Conservation (phyloP, 2,329 filamentous ascomycete genomes). For the Fulvia fulva region DNA sequence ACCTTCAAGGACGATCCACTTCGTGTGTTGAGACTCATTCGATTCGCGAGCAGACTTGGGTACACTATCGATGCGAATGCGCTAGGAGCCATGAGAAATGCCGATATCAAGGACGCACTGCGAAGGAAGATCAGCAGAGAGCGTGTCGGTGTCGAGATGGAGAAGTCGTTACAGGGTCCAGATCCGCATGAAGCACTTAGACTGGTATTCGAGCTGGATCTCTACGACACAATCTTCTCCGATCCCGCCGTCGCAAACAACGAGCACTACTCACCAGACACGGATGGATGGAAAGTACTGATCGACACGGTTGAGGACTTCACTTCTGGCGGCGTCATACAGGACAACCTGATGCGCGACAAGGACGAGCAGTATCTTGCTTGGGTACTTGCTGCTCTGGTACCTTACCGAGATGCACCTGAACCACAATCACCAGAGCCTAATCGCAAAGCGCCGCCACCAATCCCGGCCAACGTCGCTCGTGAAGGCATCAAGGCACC, state of each 20-base stretch:
- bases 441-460: slow-evolving; percentile 52
- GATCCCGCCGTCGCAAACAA: slow-evolving; percentile 53
- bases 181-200: slow-evolving; percentile 60
- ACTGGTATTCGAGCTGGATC: slow-evolving; percentile 61
- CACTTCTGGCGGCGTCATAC: slow-evolving; percentile 30
- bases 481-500: slow-evolving; percentile 75
- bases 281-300: slow-evolving; percentile 56
- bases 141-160: slow-evolving; percentile 77
- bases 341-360: slow-evolving; percentile 52
- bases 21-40: slow-evolving; percentile 77
- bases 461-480: slow-evolving; percentile 60
- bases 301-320: slow-evolving; percentile 61
- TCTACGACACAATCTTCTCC: slow-evolving; percentile 72
- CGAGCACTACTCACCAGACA: slow-evolving; percentile 54
- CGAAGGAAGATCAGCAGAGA: slow-evolving; percentile 87
- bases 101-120: slow-evolving; percentile 75
- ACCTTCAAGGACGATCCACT: slow-evolving; percentile 95
- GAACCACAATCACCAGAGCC: slow-evolving; percentile 36
- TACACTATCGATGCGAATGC: slow-evolving; percentile 73
- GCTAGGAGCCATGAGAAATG: slow-evolving; percentile 69
- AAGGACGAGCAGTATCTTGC: slow-evolving; percentile 65
- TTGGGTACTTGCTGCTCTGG: slow-evolving; percentile 72
- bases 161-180: slow-evolving; percentile 83
- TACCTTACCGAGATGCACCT: slow-evolving; percentile 64
- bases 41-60: slow-evolving; percentile 80